Evolutionary conservation across 176 grass and related monocot genomes (phyloP), one percentile per base, ranked within the genome.

Genomic region (Dactylis glomerata): DNA sequence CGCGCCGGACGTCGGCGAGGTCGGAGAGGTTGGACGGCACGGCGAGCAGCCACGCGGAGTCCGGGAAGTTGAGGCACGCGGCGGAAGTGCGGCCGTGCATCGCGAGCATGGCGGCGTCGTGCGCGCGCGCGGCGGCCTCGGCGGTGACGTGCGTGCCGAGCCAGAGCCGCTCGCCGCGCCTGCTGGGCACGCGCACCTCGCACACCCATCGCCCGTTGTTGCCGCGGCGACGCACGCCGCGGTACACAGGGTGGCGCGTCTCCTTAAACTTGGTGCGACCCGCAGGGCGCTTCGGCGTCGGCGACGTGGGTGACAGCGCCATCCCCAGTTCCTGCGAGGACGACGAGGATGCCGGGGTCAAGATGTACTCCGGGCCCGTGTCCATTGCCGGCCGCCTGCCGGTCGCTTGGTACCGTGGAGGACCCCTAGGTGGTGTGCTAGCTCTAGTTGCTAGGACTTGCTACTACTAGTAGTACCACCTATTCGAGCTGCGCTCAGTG

Each of bases 201-300:
- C 92, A 94, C 20, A 94, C 94, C 94, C 94, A 97, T 20, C 88
- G 75, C 11, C 88, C 83, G 1, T 85, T 83, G 36, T 67, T 33
- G 19, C 86, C 90, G 1, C 94, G 88, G 1, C 82, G 82, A 0
- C 94, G 90, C 81, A 97, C 94, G 68, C 94, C 94, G 79, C 86
- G 86, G 81, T 81, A 97, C 58, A 97, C 85, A 6, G 92, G 94
- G 84, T 97, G 92, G 23, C 94, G 89, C n/a, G 94, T 97, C 83
- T 97, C 94, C 30, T 85, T 79, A 73, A 97, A 97, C 81, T 91
- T 97, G 87, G 88, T 97, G 23, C 92, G 80, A 5, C 94, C 94
- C 3, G 88, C 90, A 10, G 85, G 92, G 1, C 92, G 83, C 92
- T 97, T 97, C 30, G 84, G 81, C 41, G 70, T 30, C 42, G 70